Evolutionary conservation across 2,329 filamentous ascomycete genomes (phyloP), one percentile per base, ranked within the genome.

Genomic region (Didymella arachidicola): DNA sequence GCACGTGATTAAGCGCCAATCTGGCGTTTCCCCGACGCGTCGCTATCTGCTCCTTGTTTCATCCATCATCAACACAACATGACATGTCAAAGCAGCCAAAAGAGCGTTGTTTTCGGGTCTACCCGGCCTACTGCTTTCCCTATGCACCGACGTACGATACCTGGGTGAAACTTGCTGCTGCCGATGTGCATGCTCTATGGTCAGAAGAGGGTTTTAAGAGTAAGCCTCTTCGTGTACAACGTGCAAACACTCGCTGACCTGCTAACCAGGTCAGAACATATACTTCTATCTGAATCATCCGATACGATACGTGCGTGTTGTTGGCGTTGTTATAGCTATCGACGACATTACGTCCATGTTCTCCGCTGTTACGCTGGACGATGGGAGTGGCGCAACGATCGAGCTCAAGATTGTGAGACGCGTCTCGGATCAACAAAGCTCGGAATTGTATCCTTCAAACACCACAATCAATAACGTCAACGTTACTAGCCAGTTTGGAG

Each of bases 151-250:
- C 87, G 8, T 87, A 82, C 74, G 82, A 84, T 75, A 72, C 79
- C 70, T 89, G 87, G 87, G 86, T 87, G 73, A 87, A 87, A 70
- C 78, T 89, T 63, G 82, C 83, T 1, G 79, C 80, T 16, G 76
- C 78, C 27, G 84, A 87, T 72, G 80, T 89, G 38, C 84, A 86
- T 67, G 74, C 74, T 8, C 75, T 88, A 32, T 77, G 78, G 25
- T 73, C 76, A 51, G 79, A 81, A 42, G 72, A 69, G 7, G 82
- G 79, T 2, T 87, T 84, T 67, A 79, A 81, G 76, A 83, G 85
- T 84, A 79, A 26, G 27, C 14, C 14, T 8, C 19, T 19, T 27
- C 10, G 11, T 29, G 36, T 29, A 6, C 8, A 22, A 12, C 6
- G 19, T 42, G 29, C 18, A 42, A n/a, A 32, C 26, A 27, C 10